A percentile compares a stretch with the other conserved stretches of the same genome.
Conservation (phyloP, 108 stramenopile species). For the Ochromonas danica region DNA sequence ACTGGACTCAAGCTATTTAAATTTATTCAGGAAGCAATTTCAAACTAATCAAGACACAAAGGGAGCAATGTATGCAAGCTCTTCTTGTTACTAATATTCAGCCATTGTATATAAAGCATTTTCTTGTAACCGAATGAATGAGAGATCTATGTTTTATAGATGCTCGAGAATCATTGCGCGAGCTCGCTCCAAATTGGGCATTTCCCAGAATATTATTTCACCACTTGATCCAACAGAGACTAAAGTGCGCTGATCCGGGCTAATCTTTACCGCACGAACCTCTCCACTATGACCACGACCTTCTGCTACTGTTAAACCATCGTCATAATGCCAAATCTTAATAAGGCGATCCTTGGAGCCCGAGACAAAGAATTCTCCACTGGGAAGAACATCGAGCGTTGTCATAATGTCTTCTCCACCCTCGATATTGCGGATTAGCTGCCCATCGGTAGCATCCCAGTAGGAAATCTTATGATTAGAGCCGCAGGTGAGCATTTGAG, state of each 20-base stretch:
- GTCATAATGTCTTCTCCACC: conserved; percentile 73
- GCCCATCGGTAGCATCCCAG: conserved; percentile 80
- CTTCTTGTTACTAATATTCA: no score
- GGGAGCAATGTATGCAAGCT: no score
- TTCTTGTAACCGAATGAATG: no score
- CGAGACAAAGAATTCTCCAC: conserved; percentile 67
- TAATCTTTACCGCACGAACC: conserved; percentile 61
- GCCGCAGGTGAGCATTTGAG: conserved; percentile 76
- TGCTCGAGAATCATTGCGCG: no score
- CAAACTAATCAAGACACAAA: no score
- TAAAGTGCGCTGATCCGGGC: conserved; percentile 64
- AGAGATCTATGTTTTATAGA: no score
- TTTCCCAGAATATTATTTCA: conserved; percentile 75
- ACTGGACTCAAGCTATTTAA: no score
- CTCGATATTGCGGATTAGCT: conserved; percentile 70
- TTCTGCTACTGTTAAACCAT: conserved; percentile 61
- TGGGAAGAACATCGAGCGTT: conserved; percentile 65
- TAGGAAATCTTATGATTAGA: conserved; percentile 76
- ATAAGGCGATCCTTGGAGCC: conserved; percentile 73
- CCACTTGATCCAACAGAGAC: conserved; percentile 77
- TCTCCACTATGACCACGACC: conserved; percentile 73
- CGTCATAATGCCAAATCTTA: conserved; percentile 79
- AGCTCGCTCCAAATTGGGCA: conserved; percentile 23
- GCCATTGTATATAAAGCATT: no score
- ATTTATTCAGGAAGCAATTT: no score